Evolutionary conservation across 768 basidiomycete species (phyloP), one percentile per base, ranked within the genome.

Genomic region (Suillus paluster): DNA sequence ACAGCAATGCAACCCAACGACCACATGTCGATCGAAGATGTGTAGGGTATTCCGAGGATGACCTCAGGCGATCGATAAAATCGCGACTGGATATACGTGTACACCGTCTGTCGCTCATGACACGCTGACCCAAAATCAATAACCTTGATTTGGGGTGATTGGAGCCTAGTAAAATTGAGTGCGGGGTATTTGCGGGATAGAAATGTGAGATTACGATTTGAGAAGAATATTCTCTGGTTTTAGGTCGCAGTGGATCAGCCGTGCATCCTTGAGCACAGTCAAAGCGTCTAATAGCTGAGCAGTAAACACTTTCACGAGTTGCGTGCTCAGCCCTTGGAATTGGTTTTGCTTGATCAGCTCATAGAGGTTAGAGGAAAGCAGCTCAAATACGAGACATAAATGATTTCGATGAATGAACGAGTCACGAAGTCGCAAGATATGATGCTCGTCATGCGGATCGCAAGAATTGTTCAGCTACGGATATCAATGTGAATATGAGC

Each of bases 321-420:
- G 94, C 6, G 95, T 97, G 76, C 91, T 94, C 49, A 99, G 80
- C 2, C 97, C 97, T 75, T 97, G 93, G 83, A 99, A 99, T 73
- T 96, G 94, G 77, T 99, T 99, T 79, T 99, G 97, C 81, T 99
- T 99, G 86, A 99, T 99, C 72, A 99, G 85, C 76, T 99, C 97
- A 80, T 99, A 99, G 60, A 99, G 83, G 71, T 99, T 99, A 36
- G 95, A 97, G 8, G 95, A 96, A 11, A 99, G 85, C 53, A 98
- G 84, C 76, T 99, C 97, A 71, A 99, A 99, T 58, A 99, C 97
- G 66, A 99, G 91, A 76, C 97, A 99, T 49, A 99, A 83, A 76
- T 99, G 97, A 66, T 85, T 94, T 70, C 92, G 88, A 78, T 99
- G 97, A 61, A 97, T 97, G 79, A 99, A 99, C 0, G 92, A 94